A percentile compares a stretch with the other conserved stretches of the same genome.
Evolutionary conservation across 257 asterid species (phyloP).

Genomic region (Verbascum thapsus): DNA sequence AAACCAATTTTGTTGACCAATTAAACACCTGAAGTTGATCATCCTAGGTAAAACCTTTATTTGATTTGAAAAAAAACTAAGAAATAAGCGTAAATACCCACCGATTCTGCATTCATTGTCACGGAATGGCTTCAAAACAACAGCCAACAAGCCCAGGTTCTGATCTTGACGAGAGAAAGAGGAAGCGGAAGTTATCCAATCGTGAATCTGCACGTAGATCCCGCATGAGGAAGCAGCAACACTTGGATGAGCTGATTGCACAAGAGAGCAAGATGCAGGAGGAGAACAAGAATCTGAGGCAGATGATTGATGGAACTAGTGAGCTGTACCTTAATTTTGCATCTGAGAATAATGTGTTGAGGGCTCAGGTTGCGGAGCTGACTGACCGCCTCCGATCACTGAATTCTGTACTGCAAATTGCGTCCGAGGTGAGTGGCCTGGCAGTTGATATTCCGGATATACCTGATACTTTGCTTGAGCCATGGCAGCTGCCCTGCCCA

Average conservation of each 20-base stretch:
- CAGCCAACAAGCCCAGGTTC: constrained; percentile 50
- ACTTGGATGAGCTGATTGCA: constrained; percentile 49
- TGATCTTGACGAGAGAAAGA: constrained; percentile 58
- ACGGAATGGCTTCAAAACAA: constrained; percentile 48
- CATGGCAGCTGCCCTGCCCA: constrained; percentile 89
- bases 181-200: constrained; percentile 80
- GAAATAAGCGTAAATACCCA: not conserved
- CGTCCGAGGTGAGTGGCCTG: constrained; percentile 69
- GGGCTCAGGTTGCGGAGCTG: constrained; percentile 75
- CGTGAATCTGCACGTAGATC: constrained; percentile 87
- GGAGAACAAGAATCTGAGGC: constrained; percentile 48
- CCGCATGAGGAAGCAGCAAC: constrained; percentile 74
- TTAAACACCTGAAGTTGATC: not conserved
- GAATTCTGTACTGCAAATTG: constrained; percentile 61
- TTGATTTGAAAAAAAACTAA: not conserved
- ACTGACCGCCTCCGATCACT: constrained; percentile 70
- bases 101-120: not conserved
- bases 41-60: not conserved
- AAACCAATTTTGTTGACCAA: not conserved
- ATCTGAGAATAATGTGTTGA: constrained; percentile 65
- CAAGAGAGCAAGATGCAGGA: constrained; percentile 48
- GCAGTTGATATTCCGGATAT: constrained; percentile 69
- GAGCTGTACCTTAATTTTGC: constrained; percentile 47
- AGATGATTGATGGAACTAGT: constrained; percentile 49
- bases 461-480: constrained; percentile 65